Conservation (phyloP, 2,329 filamentous ascomycete genomes). For the Neofusicoccum cordaticola region DNA sequence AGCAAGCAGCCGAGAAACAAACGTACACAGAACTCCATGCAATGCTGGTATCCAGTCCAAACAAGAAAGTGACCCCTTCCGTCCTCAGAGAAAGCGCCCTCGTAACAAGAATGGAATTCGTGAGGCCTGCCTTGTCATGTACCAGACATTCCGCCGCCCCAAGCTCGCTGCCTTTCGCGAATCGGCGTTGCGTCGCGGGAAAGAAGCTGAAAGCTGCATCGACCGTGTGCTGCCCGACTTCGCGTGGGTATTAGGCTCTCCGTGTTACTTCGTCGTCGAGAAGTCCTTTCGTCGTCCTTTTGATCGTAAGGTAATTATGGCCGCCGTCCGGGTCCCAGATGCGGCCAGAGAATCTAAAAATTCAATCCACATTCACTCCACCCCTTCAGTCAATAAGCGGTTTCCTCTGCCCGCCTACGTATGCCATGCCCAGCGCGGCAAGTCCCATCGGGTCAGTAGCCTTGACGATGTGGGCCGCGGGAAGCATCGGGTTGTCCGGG, state of each 20-base stretch:
- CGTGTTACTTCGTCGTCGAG: neutral
- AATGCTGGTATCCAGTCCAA: constrained; percentile 17
- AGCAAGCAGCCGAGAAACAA: constrained; percentile 14
- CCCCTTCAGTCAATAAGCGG: constrained; percentile 62
- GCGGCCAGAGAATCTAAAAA: constrained; percentile 3
- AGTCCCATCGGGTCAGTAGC: constrained; percentile 68
- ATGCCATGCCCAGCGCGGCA: constrained; percentile 58
- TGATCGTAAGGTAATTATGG: constrained; percentile 8
- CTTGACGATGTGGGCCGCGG: constrained; percentile 76
- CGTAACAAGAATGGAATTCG: constrained; percentile 1
- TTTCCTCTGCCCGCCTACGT: constrained; percentile 62
- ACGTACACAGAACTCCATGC: constrained; percentile 16
- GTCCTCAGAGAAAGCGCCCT: neutral
- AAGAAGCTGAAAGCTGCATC: neutral
- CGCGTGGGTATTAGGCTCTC: constrained; percentile 2
- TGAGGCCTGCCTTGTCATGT: constrained; percentile 12
- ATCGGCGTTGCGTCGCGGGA: neutral
- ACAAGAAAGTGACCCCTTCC: neutral
- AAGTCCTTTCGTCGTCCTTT: neutral
- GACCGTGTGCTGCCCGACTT: neutral
- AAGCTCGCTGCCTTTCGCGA: neutral
- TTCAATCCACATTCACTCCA: neutral
- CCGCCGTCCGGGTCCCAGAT: neutral
- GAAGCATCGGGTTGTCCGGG: constrained; percentile 88
- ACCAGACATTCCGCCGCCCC: neutral